Evolutionary conservation across 2,329 filamentous ascomycete genomes (phyloP), one percentile per base, ranked within the genome.

Genomic region (Corynespora cassiicola): DNA sequence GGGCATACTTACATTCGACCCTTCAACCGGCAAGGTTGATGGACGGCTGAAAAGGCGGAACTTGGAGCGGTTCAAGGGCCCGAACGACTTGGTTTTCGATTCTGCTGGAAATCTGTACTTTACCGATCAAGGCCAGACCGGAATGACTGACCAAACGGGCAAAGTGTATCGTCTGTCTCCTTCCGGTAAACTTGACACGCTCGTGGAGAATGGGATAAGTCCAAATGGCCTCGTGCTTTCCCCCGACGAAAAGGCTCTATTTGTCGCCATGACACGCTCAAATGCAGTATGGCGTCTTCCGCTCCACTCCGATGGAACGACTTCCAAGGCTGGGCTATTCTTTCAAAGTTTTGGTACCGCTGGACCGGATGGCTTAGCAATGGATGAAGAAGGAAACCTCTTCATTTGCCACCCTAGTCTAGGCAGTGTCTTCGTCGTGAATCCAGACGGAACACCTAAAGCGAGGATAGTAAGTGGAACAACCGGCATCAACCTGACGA

Each of bases 61-160:
- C 26, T 57, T 75, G 0, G 70, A 73, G 29, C 56, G 70, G 4
- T 74, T 75, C 52, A 74, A 74, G 36, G 70, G 71, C 0, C 66
- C 65, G 0, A 75, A 75, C 31, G 71, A 75, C 35, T 47, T 75
- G 1, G 63, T 73, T 11, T 31, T 72, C 4, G 67, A 69, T 18
- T 70, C 65, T 0, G 58, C 60, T 10, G 52, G 56, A 3, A 65
- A 69, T 18, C 42, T 75, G 3, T 75, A 72, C 50, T 75, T 75
- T 22, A 74, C 72, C 2, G 70, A 75, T 26, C 72, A 75, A 49
- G 71, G 72, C 0, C 71, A 74, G 31, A 73, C 71, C 0, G 70
- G 70, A 4, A 63, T 74, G 52, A 71, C 66, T 1, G 72, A 75
- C 17, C 70, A 50, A 6, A 71, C 69, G 0, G 70, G 70, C 1